Conservation (phyloP, 2,329 filamentous ascomycete genomes). For the Neodidymelliopsis sp. region DNA sequence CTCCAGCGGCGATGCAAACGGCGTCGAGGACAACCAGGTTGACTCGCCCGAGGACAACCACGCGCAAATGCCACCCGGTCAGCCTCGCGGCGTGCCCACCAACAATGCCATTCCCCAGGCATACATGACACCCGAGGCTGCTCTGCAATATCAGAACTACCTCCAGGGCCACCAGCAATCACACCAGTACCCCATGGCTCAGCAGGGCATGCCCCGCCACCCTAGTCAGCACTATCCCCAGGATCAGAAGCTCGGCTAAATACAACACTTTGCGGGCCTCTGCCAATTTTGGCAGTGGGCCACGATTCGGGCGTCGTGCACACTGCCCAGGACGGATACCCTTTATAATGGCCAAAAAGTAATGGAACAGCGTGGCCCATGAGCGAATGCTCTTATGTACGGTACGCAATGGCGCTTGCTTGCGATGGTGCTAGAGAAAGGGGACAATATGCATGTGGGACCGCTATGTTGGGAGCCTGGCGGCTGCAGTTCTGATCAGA, state of each 20-base stretch:
- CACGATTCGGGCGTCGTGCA: constrained; percentile 42
- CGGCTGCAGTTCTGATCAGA: constrained; percentile 36
- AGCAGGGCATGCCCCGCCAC: constrained; percentile 72
- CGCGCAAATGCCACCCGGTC: constrained; percentile 76
- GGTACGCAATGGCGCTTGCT: constrained; percentile 33
- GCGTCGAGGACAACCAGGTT: constrained; percentile 63
- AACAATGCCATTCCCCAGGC: constrained; percentile 70
- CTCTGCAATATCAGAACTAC: constrained; percentile 86
- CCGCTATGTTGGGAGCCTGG: constrained; percentile 42
- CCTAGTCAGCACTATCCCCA: constrained; percentile 76
- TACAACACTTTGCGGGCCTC: constrained; percentile 34
- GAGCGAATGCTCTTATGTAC: constrained; percentile 32
- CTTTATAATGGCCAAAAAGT: constrained; percentile 49
- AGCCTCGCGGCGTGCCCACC: constrained; percentile 70
- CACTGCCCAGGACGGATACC: constrained; percentile 49
- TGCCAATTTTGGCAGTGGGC: constrained; percentile 34
- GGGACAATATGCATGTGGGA: constrained; percentile 40
- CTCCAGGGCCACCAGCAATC: constrained; percentile 70
- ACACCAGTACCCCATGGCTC: constrained; percentile 80
- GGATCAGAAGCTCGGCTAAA: constrained; percentile 51
- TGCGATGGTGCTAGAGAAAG: constrained; percentile 30
- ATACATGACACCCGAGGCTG: constrained; percentile 71
- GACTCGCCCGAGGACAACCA: constrained; percentile 93
- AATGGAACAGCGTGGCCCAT: constrained; percentile 41
- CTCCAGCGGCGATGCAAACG: constrained; percentile 74